Percentiles rank a stretch among this genome's conserved stretches.
phyloP scores from a whole-genome alignment of 305 asterid genomes.

The Fraxinus xanthoxyloides region DNA sequence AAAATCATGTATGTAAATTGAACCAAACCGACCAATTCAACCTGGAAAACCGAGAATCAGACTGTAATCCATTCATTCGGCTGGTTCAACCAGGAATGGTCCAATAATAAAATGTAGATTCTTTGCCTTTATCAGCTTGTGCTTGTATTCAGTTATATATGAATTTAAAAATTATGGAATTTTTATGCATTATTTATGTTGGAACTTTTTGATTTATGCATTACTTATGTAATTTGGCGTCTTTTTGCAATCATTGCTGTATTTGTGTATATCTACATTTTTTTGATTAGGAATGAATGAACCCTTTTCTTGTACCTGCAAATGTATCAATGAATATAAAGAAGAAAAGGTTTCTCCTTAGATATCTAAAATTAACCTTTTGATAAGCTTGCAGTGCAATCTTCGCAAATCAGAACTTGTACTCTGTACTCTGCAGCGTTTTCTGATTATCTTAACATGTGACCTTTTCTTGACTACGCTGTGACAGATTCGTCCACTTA shows the following conservation, averaged over 20 bases:
- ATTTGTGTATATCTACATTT: background rate
- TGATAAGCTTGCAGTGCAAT: background rate
- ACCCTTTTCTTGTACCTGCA: background rate
- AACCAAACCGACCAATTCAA: background rate
- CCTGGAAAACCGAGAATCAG: background rate
- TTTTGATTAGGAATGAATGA: background rate
- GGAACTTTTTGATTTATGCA: background rate
- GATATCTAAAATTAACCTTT: background rate
- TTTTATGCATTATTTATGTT: background rate
- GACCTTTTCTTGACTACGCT: background rate
- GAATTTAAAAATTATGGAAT: background rate
- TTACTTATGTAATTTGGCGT: background rate
- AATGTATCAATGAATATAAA: background rate
- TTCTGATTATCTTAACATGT: background rate
- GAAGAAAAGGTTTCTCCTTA: background rate
- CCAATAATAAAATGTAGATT: background rate
- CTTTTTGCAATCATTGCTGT: background rate
- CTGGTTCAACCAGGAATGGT: background rate
- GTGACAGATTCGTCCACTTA: background rate
- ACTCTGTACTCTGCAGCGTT: background rate
- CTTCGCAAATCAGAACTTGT: background rate
- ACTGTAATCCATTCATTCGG: background rate
- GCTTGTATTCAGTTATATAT: background rate
- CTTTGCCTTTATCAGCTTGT: background rate
- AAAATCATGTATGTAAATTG: background rate